A percentile compares a stretch with the other conserved stretches of the same genome.
phyloP scores from a whole-genome alignment of 345 rosid genomes.

The Kandelia obovata region DNA sequence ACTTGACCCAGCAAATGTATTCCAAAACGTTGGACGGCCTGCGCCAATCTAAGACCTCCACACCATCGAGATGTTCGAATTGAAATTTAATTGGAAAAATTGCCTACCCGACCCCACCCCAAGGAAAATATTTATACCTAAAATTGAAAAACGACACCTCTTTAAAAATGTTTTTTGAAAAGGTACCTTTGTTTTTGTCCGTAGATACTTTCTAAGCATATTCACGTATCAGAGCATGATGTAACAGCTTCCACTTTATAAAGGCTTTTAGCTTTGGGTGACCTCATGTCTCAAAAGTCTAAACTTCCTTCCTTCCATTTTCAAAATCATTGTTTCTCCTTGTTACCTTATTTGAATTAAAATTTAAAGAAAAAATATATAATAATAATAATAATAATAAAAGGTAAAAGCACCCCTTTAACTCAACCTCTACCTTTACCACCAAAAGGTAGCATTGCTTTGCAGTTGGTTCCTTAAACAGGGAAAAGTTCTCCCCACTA shows the following conservation, averaged over 20 bases:
- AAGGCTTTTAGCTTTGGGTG: slow-evolving; percentile 14
- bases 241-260: slow-evolving; percentile 17
- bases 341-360: too few relatives aligned
- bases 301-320: too few relatives aligned
- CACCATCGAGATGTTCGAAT: too few relatives aligned
- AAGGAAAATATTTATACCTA: too few relatives aligned
- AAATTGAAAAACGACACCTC: too few relatives aligned
- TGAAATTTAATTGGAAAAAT: too few relatives aligned
- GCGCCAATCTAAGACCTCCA: too few relatives aligned
- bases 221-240: slow-evolving; percentile 35
- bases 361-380: not conserved
- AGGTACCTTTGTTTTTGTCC: slow-evolving; percentile 30
- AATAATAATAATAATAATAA: too few relatives aligned
- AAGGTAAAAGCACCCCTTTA: not conserved
- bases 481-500: slow-evolving; percentile 30
- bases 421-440: slow-evolving; percentile 15
- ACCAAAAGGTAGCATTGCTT: slow-evolving; percentile 32
- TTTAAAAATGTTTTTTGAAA: not conserved
- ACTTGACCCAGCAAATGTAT: too few relatives aligned
- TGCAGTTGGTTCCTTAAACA: slow-evolving; percentile 36
- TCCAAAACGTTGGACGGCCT: too few relatives aligned
- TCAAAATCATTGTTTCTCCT: not conserved
- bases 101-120: too few relatives aligned
- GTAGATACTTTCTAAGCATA: not conserved
- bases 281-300: slow-evolving; percentile 24